Conservation (phyloP, 2,329 filamentous ascomycete genomes). For the Sporothrix pallida region DNA sequence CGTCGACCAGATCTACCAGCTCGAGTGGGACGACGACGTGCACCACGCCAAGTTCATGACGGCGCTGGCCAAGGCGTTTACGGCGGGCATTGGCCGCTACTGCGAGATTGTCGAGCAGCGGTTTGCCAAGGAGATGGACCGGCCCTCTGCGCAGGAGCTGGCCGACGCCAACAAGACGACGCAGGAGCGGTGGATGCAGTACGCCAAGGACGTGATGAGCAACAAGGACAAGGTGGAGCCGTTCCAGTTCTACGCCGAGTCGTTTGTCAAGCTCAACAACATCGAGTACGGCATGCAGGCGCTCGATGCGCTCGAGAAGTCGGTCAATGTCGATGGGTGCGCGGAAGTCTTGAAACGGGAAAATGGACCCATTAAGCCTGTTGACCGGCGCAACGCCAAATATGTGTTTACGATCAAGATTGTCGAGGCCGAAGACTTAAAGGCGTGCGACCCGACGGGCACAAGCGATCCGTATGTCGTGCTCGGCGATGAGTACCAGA, state of each 20-base stretch:
- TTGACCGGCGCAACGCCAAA: slow-evolving; percentile 72
- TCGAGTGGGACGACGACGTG: slow-evolving; percentile 92
- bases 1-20: slow-evolving; percentile 80
- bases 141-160: slow-evolving; percentile 84
- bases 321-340: slow-evolving; percentile 90
- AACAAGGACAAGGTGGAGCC: slow-evolving; percentile 93
- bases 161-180: slow-evolving; percentile 77
- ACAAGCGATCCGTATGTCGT: slow-evolving; percentile 97
- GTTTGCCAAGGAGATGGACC: slow-evolving; percentile 92
- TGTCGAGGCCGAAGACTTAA: slow-evolving; percentile 95
- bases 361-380: slow-evolving; percentile 70
- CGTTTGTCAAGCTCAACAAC: slow-evolving; percentile 97
- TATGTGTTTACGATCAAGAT: slow-evolving; percentile 99
- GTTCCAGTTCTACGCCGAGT: slow-evolving; percentile 90
- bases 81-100: slow-evolving; percentile 81
- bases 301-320: slow-evolving; percentile 85
- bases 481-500: slow-evolving; percentile 95
- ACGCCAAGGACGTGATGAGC: slow-evolving; percentile 91
- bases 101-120: slow-evolving; percentile 87
- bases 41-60: slow-evolving; percentile 99
- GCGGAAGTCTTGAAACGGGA: slow-evolving; percentile 78
- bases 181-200: slow-evolving; percentile 90
- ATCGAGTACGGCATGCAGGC: slow-evolving; percentile 93
- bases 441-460: slow-evolving; percentile 95
- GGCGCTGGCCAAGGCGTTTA: slow-evolving; percentile 81